Conservation (phyloP, 306 rosid species). For the Astragalus glycyphyllos region DNA sequence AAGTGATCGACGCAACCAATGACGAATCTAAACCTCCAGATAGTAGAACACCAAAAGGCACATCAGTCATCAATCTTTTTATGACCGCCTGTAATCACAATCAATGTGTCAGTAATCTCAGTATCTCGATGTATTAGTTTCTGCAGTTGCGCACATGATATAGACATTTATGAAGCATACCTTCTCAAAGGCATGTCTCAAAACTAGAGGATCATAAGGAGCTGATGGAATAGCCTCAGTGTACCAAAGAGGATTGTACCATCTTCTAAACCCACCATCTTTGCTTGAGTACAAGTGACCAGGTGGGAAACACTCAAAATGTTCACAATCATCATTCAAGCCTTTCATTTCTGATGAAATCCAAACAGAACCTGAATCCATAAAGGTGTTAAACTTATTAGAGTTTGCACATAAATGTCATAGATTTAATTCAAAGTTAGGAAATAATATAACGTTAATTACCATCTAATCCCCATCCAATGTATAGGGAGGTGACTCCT, state of each 20-base stretch:
- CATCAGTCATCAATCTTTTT: conserved; percentile 97
- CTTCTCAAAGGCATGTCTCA: conserved; percentile 77
- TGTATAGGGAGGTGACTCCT: conserved; percentile 89
- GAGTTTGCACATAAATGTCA: not conserved
- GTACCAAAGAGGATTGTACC: conserved; percentile 97
- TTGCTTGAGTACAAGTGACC: conserved; percentile 96
- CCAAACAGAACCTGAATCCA: conserved; percentile 84
- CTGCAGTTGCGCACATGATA: no score
- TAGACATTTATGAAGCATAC: conserved; percentile 45
- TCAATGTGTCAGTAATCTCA: not conserved
- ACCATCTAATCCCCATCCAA: conserved; percentile 99
- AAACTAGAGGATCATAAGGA: conserved; percentile 86
- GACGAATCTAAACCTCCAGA: conserved; percentile 97
- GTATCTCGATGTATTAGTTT: no score
- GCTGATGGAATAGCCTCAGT: conserved; percentile 79
- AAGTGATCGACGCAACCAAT: conserved; percentile 89
- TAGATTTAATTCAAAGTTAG: conserved; percentile 23
- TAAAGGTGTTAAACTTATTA: not conserved
- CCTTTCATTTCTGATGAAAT: conserved; percentile 90
- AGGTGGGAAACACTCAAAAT: conserved; percentile 85
- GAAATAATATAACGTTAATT: conserved; percentile 44
- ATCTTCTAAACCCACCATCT: conserved; percentile 67
- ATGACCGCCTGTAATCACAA: conserved; percentile 73
- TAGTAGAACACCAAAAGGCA: conserved; percentile 92
- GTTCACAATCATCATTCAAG: conserved; percentile 87